Evolutionary conservation across 805 yeast genomes (phyloP).

Genomic region (Candida alai): DNA sequence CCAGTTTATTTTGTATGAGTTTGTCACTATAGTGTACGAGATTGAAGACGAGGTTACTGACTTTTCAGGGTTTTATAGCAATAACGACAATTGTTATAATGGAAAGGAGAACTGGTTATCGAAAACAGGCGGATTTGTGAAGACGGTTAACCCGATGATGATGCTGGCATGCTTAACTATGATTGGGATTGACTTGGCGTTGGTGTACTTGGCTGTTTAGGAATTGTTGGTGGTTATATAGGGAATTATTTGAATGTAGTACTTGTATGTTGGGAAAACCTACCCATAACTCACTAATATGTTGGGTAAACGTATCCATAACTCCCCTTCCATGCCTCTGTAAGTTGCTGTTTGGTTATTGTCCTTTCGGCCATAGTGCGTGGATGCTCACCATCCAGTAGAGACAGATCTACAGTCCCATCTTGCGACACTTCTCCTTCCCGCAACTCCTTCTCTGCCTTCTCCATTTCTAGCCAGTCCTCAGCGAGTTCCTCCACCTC

Average conservation of each 20-base stretch:
- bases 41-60: constrained; percentile 5
- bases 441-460: constrained; percentile 11
- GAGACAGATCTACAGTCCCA: too few relatives aligned
- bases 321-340: too few relatives aligned
- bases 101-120: background rate
- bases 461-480: constrained; percentile 6
- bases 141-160: too few relatives aligned
- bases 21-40: constrained; percentile 15
- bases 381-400: too few relatives aligned
- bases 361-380: too few relatives aligned
- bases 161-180: background rate
- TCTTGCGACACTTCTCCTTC: constrained; percentile 6
- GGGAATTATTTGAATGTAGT: too few relatives aligned
- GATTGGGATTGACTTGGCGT: background rate
- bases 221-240: too few relatives aligned
- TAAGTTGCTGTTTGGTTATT: too few relatives aligned
- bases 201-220: background rate
- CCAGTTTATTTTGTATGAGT: constrained; percentile 29
- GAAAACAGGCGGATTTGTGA: constrained; percentile 1
- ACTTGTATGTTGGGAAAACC: too few relatives aligned
- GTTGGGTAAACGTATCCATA: too few relatives aligned
- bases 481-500: constrained; percentile 6
- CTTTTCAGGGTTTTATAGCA: constrained; percentile 12
- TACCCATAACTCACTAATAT: too few relatives aligned
- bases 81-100: constrained; percentile 1